These are phyloP conservation scores for Actinidia polygama DNA, from an alignment of 179 eudicot genomes.

Conservation along the genomic window DNA sequence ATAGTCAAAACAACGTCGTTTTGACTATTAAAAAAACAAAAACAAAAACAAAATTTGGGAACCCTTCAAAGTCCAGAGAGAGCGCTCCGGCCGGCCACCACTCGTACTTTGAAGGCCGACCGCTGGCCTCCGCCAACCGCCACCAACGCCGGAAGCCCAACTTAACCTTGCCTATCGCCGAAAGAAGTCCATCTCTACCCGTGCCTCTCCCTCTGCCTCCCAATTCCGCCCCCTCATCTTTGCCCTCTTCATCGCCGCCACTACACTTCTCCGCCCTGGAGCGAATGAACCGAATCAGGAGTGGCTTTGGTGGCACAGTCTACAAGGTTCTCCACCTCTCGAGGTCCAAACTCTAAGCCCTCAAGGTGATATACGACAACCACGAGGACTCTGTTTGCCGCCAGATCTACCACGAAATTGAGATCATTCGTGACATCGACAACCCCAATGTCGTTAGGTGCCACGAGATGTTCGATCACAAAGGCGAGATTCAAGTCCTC, in stretches of 20 bases:
- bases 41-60: too few relatives aligned
- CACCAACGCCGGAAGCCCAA: constrained; percentile 47
- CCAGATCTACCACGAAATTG: constrained; percentile 53
- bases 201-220: constrained; percentile 67
- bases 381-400: constrained; percentile 44
- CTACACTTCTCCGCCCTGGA: constrained; percentile 54
- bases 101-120: too few relatives aligned
- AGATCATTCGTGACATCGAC: too few relatives aligned
- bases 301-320: constrained; percentile 81
- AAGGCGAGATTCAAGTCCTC: constrained; percentile 54
- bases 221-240: too few relatives aligned
- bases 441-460: too few relatives aligned
- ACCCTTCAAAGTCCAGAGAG: too few relatives aligned
- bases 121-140: constrained; percentile 11
- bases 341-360: constrained; percentile 39
- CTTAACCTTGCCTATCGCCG: constrained; percentile 60
- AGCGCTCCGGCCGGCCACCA: too few relatives aligned
- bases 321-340: constrained; percentile 78
- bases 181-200: constrained; percentile 49
- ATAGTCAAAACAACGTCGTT: too few relatives aligned
- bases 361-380: constrained; percentile 49
- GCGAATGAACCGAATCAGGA: constrained; percentile 67
- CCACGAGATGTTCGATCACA: constrained; percentile 49
- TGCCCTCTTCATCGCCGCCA: too few relatives aligned
- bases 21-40: too few relatives aligned